phyloP scores from a whole-genome alignment of 257 asterid genomes.

The Osmanthus fragrans region DNA sequence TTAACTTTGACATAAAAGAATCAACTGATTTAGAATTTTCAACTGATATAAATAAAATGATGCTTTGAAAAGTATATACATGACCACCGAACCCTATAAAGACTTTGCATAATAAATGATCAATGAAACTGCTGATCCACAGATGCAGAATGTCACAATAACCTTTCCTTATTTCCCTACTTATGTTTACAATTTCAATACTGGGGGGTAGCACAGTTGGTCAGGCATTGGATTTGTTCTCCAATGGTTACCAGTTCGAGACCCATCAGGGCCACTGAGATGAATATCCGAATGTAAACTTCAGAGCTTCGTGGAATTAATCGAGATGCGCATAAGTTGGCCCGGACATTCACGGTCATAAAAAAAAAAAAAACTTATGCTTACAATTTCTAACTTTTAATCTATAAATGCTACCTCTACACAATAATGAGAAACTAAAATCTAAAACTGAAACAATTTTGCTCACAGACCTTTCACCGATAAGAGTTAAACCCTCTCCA shows the following conservation, averaged over 20 bases:
- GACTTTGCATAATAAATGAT: neutral
- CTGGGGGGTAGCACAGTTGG: too few species aligned
- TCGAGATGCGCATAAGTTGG: too few species aligned
- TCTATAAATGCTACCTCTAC: neutral
- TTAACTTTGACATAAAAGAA: slow-evolving; percentile 19
- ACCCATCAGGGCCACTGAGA: too few species aligned
- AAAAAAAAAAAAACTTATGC: too few species aligned
- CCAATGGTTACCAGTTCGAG: too few species aligned
- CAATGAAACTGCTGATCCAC: neutral
- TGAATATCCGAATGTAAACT: too few species aligned
- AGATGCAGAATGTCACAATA: slow-evolving; percentile 1
- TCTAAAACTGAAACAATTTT: slow-evolving; percentile 6
- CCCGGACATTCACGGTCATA: too few species aligned
- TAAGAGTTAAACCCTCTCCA: slow-evolving; percentile 95
- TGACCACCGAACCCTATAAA: slow-evolving; percentile 6
- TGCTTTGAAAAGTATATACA: slow-evolving; percentile 6
- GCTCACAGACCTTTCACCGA: slow-evolving; percentile 68
- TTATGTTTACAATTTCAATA: neutral
- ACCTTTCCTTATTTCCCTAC: slow-evolving; percentile 8
- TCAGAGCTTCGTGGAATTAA: too few species aligned
- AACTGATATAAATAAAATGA: neutral
- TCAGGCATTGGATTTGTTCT: too few species aligned
- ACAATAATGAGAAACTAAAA: slow-evolving; percentile 5
- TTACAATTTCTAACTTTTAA: neutral
- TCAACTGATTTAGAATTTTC: slow-evolving; percentile 8